A percentile compares a stretch with the other conserved stretches of the same genome.
phyloP scores from a whole-genome alignment of 352 stramenopile genomes.

The Phytopythium delawarense region DNA sequence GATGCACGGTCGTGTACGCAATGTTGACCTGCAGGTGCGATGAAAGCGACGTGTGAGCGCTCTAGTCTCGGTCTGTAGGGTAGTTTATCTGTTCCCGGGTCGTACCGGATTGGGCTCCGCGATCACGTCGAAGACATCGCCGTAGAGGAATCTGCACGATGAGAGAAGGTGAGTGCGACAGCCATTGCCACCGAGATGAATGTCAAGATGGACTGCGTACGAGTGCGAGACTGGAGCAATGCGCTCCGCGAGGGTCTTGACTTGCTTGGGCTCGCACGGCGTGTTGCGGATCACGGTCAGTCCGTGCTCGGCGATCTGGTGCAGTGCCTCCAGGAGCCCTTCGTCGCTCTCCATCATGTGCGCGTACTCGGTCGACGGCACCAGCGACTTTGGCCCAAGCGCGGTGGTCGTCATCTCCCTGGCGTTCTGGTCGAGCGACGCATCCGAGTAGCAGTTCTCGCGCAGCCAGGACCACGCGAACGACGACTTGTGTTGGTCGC shows the following conservation, averaged over 20 bases:
- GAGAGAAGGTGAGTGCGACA: not conserved
- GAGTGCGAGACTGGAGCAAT: conserved; percentile 80
- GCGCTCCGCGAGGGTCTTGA: conserved; percentile 74
- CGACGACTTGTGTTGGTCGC: conserved; percentile 58
- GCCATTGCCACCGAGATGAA: not conserved
- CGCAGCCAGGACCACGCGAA: conserved; percentile 69
- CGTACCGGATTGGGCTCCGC: conserved; percentile 72
- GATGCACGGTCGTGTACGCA: conserved; percentile 88
- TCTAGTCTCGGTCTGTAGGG: not conserved
- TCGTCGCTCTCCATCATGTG: conserved; percentile 67
- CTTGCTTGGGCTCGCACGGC: conserved; percentile 40
- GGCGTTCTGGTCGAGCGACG: conserved; percentile 40
- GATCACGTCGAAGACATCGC: conserved; percentile 83
- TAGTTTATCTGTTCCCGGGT: not conserved
- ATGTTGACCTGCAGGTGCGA: conserved; percentile 84
- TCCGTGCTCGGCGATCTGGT: conserved; percentile 64
- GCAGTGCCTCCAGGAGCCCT: conserved; percentile 62
- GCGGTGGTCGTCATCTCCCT: conserved; percentile 41
- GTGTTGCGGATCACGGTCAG: conserved; percentile 76
- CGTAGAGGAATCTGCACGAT: conserved; percentile 69
- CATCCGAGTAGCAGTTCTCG: conserved; percentile 74
- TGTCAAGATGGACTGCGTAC: conserved; percentile 23
- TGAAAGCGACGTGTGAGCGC: not conserved
- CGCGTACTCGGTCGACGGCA: conserved; percentile 56
- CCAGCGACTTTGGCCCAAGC: conserved; percentile 36